These are phyloP conservation scores for Boletus rubroflammeus DNA, from an alignment of 768 basidiomycete genomes.

Conservation along the genomic window DNA sequence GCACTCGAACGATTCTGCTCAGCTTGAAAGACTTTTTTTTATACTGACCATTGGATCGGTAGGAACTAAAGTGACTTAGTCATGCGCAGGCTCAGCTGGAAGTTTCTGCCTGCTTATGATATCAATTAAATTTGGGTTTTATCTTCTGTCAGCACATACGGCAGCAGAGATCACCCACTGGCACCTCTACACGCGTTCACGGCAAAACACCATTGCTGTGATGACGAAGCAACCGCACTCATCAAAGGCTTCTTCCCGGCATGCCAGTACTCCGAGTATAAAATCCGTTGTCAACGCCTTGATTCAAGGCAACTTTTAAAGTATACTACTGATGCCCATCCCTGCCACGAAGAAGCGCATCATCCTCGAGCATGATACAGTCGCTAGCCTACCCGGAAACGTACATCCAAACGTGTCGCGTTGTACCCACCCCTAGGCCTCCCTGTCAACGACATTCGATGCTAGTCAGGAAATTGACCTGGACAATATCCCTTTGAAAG, in stretches of 20 bases:
- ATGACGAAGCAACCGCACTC: neutral
- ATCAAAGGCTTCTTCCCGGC: neutral
- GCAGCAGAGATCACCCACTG: too few relatives aligned
- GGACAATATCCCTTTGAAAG: constrained; percentile 42
- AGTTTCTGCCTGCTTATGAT: neutral
- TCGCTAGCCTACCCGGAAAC: too few relatives aligned
- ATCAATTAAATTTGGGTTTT: neutral
- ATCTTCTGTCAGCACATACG: neutral
- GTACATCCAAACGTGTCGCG: neutral
- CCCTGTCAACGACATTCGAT: constrained; percentile 39
- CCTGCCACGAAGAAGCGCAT: constrained; percentile 33
- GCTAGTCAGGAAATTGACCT: constrained; percentile 45
- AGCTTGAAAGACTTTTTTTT: neutral
- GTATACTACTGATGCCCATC: neutral
- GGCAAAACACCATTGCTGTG: neutral
- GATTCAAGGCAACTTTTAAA: neutral
- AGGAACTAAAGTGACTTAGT: too few relatives aligned
- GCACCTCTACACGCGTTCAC: too few relatives aligned
- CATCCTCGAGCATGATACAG: constrained; percentile 22
- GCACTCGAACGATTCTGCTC: neutral
- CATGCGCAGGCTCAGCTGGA: neutral
- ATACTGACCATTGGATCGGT: neutral
- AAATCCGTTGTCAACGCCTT: neutral
- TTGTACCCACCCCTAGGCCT: neutral
- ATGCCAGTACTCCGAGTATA: neutral